phyloP scores from a whole-genome alignment of 345 rosid species.

The Kandelia obovata region DNA sequence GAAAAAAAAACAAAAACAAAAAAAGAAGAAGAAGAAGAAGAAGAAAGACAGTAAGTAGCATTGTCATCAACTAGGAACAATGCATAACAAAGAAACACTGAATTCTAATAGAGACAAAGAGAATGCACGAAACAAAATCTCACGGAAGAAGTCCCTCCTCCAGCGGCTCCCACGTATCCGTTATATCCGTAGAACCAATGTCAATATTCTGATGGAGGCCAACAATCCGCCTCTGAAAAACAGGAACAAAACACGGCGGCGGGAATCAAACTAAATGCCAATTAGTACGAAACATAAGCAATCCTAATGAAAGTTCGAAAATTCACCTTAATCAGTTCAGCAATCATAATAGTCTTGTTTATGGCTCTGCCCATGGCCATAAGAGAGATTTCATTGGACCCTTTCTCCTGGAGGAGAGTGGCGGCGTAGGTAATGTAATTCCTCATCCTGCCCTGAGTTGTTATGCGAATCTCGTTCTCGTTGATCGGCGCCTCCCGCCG shows the following conservation, averaged over 20 bases:
- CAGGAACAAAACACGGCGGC: neutral
- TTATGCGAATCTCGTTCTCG: conserved; percentile 51
- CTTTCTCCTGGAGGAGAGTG: conserved; percentile 47
- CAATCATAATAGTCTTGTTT: conserved; percentile 49
- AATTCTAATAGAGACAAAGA: neutral
- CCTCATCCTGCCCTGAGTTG: conserved; percentile 48
- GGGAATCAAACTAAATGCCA: neutral
- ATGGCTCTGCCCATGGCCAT: conserved; percentile 58
- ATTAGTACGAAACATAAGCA: neutral
- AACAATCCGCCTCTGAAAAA: conserved; percentile 38
- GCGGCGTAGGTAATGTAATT: conserved; percentile 50
- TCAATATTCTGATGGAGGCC: conserved; percentile 48
- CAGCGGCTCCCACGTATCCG: conserved; percentile 60
- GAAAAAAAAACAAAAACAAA: no score
- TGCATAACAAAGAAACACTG: no score
- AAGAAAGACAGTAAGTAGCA: no score
- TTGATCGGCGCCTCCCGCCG: conserved; percentile 40
- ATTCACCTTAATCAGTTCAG: conserved; percentile 47
- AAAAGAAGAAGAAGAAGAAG: no score
- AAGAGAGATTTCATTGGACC: conserved; percentile 38
- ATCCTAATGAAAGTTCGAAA: neutral
- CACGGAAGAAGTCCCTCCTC: conserved; percentile 67
- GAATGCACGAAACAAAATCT: conserved; percentile 14
- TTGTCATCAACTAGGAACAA: no score
- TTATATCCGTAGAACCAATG: conserved; percentile 45